Base-by-base conservation (phyloP, 768 basidiomycete species). In the Lentinula guzmanii region DNA sequence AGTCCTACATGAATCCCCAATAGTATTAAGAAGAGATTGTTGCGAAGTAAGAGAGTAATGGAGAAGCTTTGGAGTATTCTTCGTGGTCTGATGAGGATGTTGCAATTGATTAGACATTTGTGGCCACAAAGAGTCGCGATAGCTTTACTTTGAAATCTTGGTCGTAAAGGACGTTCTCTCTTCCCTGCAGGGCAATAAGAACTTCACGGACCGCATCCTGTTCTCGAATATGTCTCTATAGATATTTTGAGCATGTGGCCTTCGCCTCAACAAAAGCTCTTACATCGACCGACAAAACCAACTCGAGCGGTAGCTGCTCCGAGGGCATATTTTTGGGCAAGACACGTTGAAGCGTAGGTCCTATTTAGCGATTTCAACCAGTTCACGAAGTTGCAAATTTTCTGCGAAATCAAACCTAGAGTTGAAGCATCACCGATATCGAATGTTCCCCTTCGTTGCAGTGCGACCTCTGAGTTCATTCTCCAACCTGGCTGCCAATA, bases 131-230 rank as follows among this genome's bases (percentile, higher is more conserved):
- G 28, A 28, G 28, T 3, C 43, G 21, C 21, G 21, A 28, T 54
- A 31, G 48, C 48, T 70, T 63, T 56, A 77, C 81, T 42, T 53
- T 67, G 55, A 72, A 80, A 2, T 64, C 61, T 18, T 68, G 70
- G 34, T 75, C 61, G 7, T 90, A 71, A 65, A 90, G 71, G 42
- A 86, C 73, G 64, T 86, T 91, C 52, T 77, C 80, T 58, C 81
- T 79, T 0, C 92, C 91, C 77, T 93, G 90, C 4, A 93, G 73
- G 34, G 82, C 83, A 70, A 91, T 87, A 11, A 93, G 75, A 2
- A 91, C 76, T 66, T 94, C 92, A 3, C 91, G 82, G 5, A 91
- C 86, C 42, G 87, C 85, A 64, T 92, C 86, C 54, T 85, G 80
- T 71, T 93, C 92, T 56, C 84, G 71, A 28, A 93, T 89, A 63